Base-by-base conservation (phyloP, 2,329 filamentous ascomycete species). In the Zymoseptoria pseudotritici region DNA sequence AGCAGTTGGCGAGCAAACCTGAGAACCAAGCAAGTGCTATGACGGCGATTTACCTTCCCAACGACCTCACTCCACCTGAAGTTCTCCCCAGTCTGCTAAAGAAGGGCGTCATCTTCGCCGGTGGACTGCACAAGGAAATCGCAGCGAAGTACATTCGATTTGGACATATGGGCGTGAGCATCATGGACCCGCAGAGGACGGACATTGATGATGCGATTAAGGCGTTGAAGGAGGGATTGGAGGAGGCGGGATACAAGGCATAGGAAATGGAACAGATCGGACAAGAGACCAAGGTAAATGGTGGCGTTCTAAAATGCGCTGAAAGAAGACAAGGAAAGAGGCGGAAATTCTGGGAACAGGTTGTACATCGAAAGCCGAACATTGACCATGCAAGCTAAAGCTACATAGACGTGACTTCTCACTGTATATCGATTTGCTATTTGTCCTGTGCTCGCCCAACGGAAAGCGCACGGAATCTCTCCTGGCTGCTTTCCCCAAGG, bases 91-190 rank as follows among this genome's bases (percentile, higher is more conserved):
- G 86, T 72, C 79, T 99, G 64, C 76, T 90, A 63, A 90, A 89
- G 79, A 92, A 89, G 76, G 91, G 91, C 29, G 89, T 99, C 50
- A 85, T 99, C 61, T 97, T 97, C 73, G 94, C 94, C 22, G 94
- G 91, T 61, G 94, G 94, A 62, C 83, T 99, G 69, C 94, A 99
- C 81, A 96, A 94, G 82, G 90, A 95, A 74, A 96, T 96, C 75
- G 92, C 90, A 2, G 80, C 89, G 63, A 94, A 90, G 79, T 99
- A 99, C 75, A 89, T 99, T 67, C 86, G 94, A 26, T 94, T 99
- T 71, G 94, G 94, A 51, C 94, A 97, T 76, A 99, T 99, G 94
- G 94, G 94, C 67, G 90, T 97, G 63, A 94, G 89, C 72, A 88
- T 92, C 78, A 90, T 87, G 70, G 90, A 97, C 72, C 83, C 90